These are phyloP conservation scores for Immersiella caudata DNA, from an alignment of 495 filamentous ascomycete species.

Conservation along the genomic window DNA sequence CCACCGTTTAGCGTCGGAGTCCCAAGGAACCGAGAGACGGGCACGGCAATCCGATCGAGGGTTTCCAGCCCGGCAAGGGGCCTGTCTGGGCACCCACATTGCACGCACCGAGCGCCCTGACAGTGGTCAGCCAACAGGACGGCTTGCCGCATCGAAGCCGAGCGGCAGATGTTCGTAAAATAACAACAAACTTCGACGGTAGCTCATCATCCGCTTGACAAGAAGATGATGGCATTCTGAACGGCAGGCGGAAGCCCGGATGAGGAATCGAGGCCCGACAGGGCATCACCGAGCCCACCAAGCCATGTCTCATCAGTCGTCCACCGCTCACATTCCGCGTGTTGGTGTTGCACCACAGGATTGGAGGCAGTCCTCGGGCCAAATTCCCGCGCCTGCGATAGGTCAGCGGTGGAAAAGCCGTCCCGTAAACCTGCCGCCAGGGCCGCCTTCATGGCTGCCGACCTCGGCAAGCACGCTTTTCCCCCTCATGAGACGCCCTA, in stretches of 20 bases:
- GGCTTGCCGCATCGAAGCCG: background rate
- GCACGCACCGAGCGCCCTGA: background rate
- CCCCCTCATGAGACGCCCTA: background rate
- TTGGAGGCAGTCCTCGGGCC: background rate
- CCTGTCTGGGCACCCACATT: background rate
- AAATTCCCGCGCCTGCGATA: background rate
- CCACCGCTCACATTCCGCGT: background rate
- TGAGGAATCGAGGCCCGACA: constrained; percentile 17
- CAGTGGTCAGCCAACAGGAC: background rate
- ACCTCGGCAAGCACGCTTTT: constrained; percentile 14
- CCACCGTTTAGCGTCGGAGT: background rate
- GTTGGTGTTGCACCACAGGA: constrained; percentile 18
- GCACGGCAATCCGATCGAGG: background rate
- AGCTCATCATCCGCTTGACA: background rate
- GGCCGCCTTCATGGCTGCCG: constrained; percentile 17
- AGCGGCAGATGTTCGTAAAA: background rate
- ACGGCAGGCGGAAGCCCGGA: background rate
- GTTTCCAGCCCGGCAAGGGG: background rate
- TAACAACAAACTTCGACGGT: background rate
- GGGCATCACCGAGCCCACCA: constrained; percentile 13
- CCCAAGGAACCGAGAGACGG: background rate
- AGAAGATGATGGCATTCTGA: background rate
- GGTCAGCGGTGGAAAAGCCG: background rate
- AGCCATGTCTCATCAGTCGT: constrained; percentile 15
- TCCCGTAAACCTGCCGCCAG: background rate